Percentiles rank a stretch among this genome's conserved stretches.
Conservation (phyloP, 2,329 filamentous ascomycete species). For the Fonsecaea pedrosoi region DNA sequence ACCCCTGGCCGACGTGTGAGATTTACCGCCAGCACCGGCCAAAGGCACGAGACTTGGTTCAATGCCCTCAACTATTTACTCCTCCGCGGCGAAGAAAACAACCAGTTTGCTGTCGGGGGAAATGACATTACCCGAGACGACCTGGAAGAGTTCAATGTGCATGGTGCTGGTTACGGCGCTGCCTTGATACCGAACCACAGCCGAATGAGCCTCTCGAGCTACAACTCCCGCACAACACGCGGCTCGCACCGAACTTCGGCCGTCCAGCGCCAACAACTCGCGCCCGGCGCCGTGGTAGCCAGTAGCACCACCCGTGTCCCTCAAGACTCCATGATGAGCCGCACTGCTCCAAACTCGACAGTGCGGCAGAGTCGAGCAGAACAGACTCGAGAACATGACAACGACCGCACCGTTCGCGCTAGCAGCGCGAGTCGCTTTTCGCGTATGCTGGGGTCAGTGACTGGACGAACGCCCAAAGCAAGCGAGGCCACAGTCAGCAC, state of each 20-base stretch:
- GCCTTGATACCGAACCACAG: constrained; percentile 56
- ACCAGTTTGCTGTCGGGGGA: constrained; percentile 50
- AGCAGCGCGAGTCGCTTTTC: constrained; percentile 42
- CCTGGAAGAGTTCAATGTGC: constrained; percentile 86
- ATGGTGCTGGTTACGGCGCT: constrained; percentile 67
- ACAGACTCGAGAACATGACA: constrained; percentile 56
- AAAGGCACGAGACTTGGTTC: constrained; percentile 98
- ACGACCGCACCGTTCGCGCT: constrained; percentile 54
- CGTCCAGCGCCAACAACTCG: constrained; percentile 46
- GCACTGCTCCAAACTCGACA: constrained; percentile 36
- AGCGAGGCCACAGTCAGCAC: constrained; percentile 27
- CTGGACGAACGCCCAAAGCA: constrained; percentile 50
- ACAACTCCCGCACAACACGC: constrained; percentile 75
- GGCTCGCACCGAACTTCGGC: constrained; percentile 52
- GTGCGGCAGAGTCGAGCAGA: constrained; percentile 44
- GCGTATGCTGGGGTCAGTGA: constrained; percentile 55
- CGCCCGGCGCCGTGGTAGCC: constrained; percentile 47
- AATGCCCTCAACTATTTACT: constrained; percentile 94
- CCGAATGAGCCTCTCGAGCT: constrained; percentile 72
- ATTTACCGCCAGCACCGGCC: constrained; percentile 91
- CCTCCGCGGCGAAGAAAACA: constrained; percentile 68
- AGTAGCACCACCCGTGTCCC: constrained; percentile 45
- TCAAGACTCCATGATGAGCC: constrained; percentile 43
- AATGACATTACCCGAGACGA: constrained; percentile 67
- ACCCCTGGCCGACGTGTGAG: constrained; percentile 89